Conservation (phyloP, 352 stramenopile species). For the Globisporangium mamillatum region DNA sequence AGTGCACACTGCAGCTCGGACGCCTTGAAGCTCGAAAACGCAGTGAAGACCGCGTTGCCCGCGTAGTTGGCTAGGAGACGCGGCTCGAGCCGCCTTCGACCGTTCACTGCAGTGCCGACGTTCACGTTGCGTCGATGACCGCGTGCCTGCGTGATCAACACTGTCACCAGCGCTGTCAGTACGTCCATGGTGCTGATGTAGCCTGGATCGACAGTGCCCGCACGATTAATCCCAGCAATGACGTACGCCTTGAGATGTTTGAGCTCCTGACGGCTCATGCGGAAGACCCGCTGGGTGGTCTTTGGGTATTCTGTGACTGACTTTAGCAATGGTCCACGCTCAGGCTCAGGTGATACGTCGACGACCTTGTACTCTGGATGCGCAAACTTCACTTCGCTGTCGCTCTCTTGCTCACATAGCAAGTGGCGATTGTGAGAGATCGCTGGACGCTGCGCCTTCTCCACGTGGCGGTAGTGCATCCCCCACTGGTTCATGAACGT, state of each 20-base stretch:
- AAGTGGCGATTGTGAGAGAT: slow-evolving; percentile 12
- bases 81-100: slow-evolving; percentile 4
- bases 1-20: not conserved
- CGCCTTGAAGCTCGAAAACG: slow-evolving; percentile 12
- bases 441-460: not conserved
- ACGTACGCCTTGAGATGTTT: slow-evolving; percentile 7
- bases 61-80: slow-evolving; percentile 15
- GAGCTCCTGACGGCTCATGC: not conserved
- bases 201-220: not conserved
- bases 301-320: not conserved
- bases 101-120: slow-evolving; percentile 16
- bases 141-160: slow-evolving; percentile 17
- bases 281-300: slow-evolving; percentile 7
- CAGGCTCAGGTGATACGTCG: no score
- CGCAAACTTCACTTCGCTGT: not conserved
- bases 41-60: slow-evolving; percentile 19
- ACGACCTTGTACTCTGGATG: slow-evolving; percentile 18
- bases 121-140: slow-evolving; percentile 9
- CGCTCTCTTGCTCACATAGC: not conserved
- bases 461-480: slow-evolving; percentile 12
- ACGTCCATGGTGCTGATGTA: slow-evolving; percentile 16
- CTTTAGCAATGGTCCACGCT: not conserved
- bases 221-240: not conserved
- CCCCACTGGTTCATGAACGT: slow-evolving; percentile 17
- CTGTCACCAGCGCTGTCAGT: slow-evolving; percentile 12